Evolutionary conservation across 2,329 filamentous ascomycete genomes (phyloP).

Genomic region (Tolypocladium guangdongense): DNA sequence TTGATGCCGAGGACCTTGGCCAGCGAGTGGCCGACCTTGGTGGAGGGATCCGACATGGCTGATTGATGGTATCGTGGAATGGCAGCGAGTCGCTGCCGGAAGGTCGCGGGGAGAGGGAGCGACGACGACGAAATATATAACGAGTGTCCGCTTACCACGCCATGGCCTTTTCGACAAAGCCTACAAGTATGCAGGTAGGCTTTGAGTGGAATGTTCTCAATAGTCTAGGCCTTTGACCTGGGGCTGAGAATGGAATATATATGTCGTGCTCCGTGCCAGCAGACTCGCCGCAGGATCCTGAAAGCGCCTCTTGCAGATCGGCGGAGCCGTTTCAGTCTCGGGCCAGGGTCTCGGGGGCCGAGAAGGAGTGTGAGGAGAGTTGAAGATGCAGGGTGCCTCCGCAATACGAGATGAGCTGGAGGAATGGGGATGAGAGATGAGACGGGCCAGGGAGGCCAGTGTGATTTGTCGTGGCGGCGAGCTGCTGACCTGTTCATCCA

Average conservation of each 20-base stretch:
- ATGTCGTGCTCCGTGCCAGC: background rate
- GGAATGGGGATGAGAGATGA: background rate
- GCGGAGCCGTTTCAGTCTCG: background rate
- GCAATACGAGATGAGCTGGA: background rate
- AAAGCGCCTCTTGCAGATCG: background rate
- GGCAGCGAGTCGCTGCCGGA: background rate
- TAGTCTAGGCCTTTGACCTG: background rate
- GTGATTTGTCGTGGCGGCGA: background rate
- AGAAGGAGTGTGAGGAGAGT: background rate
- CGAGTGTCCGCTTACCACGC: background rate
- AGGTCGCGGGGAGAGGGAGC: background rate
- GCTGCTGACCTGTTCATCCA: too few relatives aligned
- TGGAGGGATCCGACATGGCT: conserved; percentile 27
- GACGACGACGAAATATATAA: background rate
- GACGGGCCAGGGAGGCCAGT: too few relatives aligned
- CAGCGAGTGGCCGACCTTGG: conserved; percentile 58
- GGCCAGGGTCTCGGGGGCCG: background rate
- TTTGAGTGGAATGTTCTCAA: background rate
- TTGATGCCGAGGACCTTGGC: conserved; percentile 79
- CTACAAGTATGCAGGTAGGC: background rate
- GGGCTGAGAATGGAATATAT: background rate
- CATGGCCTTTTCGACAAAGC: background rate
- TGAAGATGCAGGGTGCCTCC: background rate
- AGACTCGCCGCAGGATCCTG: background rate
- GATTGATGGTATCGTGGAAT: background rate